A percentile compares a stretch with the other conserved stretches of the same genome.
phyloP scores from a whole-genome alignment of 495 filamentous ascomycete genomes.

The Chlorociboria aeruginascens region DNA sequence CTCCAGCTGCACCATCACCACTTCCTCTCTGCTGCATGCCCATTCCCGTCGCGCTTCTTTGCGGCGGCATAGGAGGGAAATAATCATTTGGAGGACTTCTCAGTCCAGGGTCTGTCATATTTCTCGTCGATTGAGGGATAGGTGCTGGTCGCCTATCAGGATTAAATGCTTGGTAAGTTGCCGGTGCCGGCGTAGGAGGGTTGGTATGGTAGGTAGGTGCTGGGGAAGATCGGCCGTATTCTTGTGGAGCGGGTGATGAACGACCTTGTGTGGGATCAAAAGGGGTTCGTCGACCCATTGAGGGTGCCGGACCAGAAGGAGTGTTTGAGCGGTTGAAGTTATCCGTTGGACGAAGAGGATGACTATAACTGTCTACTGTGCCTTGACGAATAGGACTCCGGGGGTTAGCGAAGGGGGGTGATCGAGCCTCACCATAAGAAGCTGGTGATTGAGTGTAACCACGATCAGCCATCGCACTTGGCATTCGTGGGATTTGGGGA shows the following conservation, averaged over 20 bases:
- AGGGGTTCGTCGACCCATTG: conserved; percentile 11
- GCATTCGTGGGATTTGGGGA: conserved; percentile 14
- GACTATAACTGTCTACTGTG: conserved; percentile 8
- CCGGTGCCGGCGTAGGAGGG: conserved; percentile 1
- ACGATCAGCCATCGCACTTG: conserved; percentile 13
- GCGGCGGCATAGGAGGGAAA: conserved; percentile 6
- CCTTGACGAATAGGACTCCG: neutral
- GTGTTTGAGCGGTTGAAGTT: conserved; percentile 11
- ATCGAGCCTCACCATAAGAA: conserved; percentile 10
- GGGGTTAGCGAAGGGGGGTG: too few relatives aligned
- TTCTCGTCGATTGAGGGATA: conserved; percentile 24
- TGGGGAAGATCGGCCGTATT: conserved; percentile 3
- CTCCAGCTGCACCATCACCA: neutral
- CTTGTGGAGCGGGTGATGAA: conserved; percentile 3
- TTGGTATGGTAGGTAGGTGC: neutral
- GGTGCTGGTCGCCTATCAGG: conserved; percentile 15
- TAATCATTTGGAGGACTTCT: conserved; percentile 5
- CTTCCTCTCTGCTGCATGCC: conserved; percentile 5
- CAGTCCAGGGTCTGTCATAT: conserved; percentile 38
- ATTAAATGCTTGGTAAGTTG: conserved; percentile 14
- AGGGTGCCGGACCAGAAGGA: conserved; percentile 3
- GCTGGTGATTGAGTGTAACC: conserved; percentile 17
- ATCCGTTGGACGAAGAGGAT: conserved; percentile 11
- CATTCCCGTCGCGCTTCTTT: conserved; percentile 2
- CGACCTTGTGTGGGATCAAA: conserved; percentile 10